Evolutionary conservation across 176 grass and related monocot species (phyloP), one percentile per base, ranked within the genome.

Genomic region (Pharus latifolius): DNA sequence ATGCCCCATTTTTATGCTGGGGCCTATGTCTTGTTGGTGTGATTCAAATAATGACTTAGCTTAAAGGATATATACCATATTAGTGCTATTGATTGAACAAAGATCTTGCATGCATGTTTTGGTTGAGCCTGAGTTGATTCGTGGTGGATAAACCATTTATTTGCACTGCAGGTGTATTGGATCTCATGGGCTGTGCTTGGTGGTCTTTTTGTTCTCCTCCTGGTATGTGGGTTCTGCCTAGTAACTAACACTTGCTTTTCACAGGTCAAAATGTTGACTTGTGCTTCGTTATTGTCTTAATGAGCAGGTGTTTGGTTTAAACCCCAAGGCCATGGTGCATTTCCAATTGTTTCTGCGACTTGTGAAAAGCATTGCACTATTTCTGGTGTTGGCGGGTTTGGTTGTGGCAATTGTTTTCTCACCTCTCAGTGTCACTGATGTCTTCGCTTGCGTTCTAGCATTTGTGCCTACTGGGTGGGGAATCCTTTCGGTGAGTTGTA

Each of bases 321-420:
- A 87, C 61, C 88, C 88, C 37, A 96, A 92, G 78, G 92, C 92
- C 14, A 91, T 87, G 75, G 92, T 96, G 15, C 88, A 96, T 70
- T 96, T 96, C 66, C 92, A 96, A 60, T 65, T 96, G 38, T 23
- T 88, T 58, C 74, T 96, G 30, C 92, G 88, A 20, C 83, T 96
- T 23, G 33, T 96, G 16, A 90, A 96, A 79, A 88, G 85, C 55
- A 79, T 91, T 68, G 72, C 75, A 34, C 70, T 96, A 40, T 66
- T 96, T 66, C 67, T 96, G 75, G 82, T 89, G 53, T 57, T 92
- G 73, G 92, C 80, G 29, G 92, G 85, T 67, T 60, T 96, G 59
- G 60, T 80, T 73, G 77, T 80, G 65, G 92, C 92, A 53, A 48
- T 92, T 80, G 73, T 34, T 29, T 24, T 55, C 12, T 89, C 92